Conservation (phyloP, 2,329 filamentous ascomycete species). For the Colletotrichum sp. region DNA sequence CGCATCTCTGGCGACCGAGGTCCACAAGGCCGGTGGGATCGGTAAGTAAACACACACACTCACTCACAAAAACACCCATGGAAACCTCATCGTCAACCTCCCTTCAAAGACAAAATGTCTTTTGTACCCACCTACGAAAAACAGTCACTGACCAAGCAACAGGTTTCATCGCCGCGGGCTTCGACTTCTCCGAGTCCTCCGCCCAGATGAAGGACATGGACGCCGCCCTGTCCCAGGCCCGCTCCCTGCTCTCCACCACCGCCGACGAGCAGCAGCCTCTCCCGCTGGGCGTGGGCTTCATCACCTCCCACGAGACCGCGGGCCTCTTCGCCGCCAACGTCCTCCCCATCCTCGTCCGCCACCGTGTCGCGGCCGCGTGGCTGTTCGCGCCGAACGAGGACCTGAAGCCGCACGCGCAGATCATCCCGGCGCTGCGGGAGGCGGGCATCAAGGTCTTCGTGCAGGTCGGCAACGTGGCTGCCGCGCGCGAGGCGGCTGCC, state of each 20-base stretch:
- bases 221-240: slow-evolving; percentile 32
- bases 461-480: slow-evolving; percentile 63
- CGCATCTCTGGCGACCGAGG: slow-evolving; percentile 38
- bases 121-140: background rate
- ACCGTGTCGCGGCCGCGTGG: slow-evolving; percentile 66
- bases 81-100: background rate
- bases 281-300: slow-evolving; percentile 65
- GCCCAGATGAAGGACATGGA: slow-evolving; percentile 35
- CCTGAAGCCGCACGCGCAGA: slow-evolving; percentile 37
- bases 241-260: slow-evolving; percentile 26
- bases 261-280: slow-evolving; percentile 29
- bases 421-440: slow-evolving; percentile 39
- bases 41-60: slow-evolving; percentile 25
- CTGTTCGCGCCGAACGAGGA: slow-evolving; percentile 64
- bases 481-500: slow-evolving; percentile 53
- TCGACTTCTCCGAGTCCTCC: slow-evolving; percentile 32
- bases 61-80: background rate
- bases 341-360: slow-evolving; percentile 53
- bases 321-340: slow-evolving; percentile 44
- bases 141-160: background rate
- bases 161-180: slow-evolving; percentile 38
- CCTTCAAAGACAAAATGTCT: background rate
- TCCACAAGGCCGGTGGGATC: slow-evolving; percentile 41
- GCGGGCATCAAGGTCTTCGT: slow-evolving; percentile 56
- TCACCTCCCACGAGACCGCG: slow-evolving; percentile 54